These are phyloP conservation scores for Nothopassalora personata DNA, from an alignment of 2,329 filamentous ascomycete species.

Conservation along the genomic window DNA sequence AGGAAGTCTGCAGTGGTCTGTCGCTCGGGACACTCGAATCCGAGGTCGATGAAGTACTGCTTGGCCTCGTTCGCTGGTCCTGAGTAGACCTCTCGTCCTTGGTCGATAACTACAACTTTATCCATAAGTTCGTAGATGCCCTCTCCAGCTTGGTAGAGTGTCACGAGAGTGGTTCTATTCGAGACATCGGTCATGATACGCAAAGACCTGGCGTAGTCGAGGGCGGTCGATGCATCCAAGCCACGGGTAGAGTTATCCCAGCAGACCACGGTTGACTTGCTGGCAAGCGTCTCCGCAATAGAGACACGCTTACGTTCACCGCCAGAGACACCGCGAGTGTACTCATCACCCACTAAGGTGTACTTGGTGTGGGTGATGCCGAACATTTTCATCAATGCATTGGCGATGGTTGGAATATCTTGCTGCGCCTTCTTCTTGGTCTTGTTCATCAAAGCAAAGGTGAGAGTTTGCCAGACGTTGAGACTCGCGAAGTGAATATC, in stretches of 20 bases:
- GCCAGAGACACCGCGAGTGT: conserved; percentile 67
- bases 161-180: conserved; percentile 65
- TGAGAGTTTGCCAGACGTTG: conserved; percentile 72
- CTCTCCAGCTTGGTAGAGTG: conserved; percentile 66
- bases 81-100: conserved; percentile 64
- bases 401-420: conserved; percentile 63
- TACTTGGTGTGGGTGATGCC: conserved; percentile 70
- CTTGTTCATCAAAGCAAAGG: conserved; percentile 70
- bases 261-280: conserved; percentile 66
- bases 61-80: conserved; percentile 57
- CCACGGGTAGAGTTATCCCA: conserved; percentile 80
- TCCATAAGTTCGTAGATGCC: conserved; percentile 70
- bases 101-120: conserved; percentile 72
- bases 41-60: conserved; percentile 61
- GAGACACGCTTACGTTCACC: conserved; percentile 76
- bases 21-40: conserved; percentile 54
- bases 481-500: conserved; percentile 69
- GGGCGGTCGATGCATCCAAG: conserved; percentile 71
- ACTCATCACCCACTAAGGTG: conserved; percentile 70
- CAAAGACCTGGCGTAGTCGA: conserved; percentile 71
- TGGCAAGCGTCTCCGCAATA: conserved; percentile 71
- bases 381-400: conserved; percentile 70
- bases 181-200: conserved; percentile 75
- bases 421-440: conserved; percentile 61
- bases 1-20: conserved; percentile 74